Percentiles rank a stretch among this genome's conserved stretches.
phyloP scores from a whole-genome alignment of 2,329 filamentous ascomycete genomes.

The Hypomyces perniciosus region DNA sequence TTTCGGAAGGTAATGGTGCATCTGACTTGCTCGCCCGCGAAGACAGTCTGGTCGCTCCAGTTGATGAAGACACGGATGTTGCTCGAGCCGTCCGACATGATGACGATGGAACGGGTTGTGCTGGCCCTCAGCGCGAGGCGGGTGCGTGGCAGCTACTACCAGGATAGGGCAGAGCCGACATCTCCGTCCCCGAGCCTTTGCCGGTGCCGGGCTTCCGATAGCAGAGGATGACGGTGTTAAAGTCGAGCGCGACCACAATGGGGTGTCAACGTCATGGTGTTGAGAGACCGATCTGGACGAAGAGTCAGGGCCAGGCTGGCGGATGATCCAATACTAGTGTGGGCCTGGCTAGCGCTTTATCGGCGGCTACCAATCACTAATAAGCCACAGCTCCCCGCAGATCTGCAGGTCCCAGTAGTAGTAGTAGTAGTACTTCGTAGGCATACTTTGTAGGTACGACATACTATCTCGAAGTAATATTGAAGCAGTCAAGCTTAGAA shows the following conservation, averaged over 20 bases:
- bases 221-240: not conserved
- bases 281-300: not conserved
- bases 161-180: constrained; percentile 24
- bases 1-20: constrained; percentile 98
- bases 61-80: constrained; percentile 94
- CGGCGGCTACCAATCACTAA: too few relatives aligned
- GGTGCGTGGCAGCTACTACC: constrained; percentile 20
- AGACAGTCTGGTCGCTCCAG: constrained; percentile 91
- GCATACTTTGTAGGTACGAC: too few relatives aligned
- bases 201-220: constrained; percentile 3
- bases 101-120: constrained; percentile 23
- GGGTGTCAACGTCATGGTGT: constrained; percentile 10
- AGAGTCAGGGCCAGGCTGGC: not conserved
- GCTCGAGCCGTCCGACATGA: constrained; percentile 45
- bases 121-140: constrained; percentile 26
- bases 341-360: not conserved
- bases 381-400: too few relatives aligned
- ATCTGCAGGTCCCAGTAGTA: too few relatives aligned
- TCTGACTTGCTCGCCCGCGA: constrained; percentile 91
- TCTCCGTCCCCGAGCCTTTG: constrained; percentile 22
- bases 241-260: not conserved
- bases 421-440: too few relatives aligned
- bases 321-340: not conserved
- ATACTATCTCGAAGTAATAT: too few relatives aligned
- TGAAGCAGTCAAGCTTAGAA: too few relatives aligned